A percentile compares a stretch with the other conserved stretches of the same genome.
phyloP scores from a whole-genome alignment of 805 yeast genomes.

The Saturnispora diversa region DNA sequence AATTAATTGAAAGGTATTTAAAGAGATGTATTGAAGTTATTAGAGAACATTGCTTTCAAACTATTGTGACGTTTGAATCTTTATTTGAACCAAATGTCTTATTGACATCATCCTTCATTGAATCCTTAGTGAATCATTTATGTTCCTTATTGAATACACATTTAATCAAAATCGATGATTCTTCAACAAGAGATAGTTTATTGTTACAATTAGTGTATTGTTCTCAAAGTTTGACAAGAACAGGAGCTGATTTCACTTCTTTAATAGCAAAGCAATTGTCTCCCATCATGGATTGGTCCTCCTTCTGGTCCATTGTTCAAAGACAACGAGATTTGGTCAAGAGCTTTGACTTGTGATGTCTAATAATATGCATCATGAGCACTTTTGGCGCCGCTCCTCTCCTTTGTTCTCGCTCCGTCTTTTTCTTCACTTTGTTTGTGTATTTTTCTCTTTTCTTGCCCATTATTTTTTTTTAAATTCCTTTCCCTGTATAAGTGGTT shows the following conservation, averaged over 20 bases:
- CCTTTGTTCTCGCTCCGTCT: too few relatives aligned
- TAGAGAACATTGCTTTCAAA: conserved; percentile 73
- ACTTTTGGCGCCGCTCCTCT: background rate
- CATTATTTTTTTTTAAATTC: too few relatives aligned
- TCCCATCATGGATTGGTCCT: background rate
- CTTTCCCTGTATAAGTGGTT: background rate
- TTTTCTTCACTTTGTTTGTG: too few relatives aligned
- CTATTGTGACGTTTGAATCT: conserved; percentile 57
- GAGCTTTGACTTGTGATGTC: conserved; percentile 1
- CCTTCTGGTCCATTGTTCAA: conserved; percentile 18
- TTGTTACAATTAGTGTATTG: conserved; percentile 81
- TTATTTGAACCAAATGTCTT: conserved; percentile 38
- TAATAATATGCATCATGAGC: background rate
- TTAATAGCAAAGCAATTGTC: conserved; percentile 27
- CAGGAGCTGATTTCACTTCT: conserved; percentile 61
- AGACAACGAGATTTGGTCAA: conserved; percentile 36
- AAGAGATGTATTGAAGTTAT: conserved; percentile 77
- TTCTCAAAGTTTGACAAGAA: conserved; percentile 72
- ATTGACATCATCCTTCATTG: conserved; percentile 31
- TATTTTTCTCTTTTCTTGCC: too few relatives aligned
- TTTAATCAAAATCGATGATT: conserved; percentile 28
- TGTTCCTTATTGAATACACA: conserved; percentile 27
- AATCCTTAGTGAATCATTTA: conserved; percentile 27
- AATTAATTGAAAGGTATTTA: conserved; percentile 50
- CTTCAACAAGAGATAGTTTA: conserved; percentile 50